Percentiles rank a stretch among this genome's conserved stretches.
Evolutionary conservation across 768 basidiomycete species (phyloP).

Genomic region (Hemileccinum rubropunctum): DNA sequence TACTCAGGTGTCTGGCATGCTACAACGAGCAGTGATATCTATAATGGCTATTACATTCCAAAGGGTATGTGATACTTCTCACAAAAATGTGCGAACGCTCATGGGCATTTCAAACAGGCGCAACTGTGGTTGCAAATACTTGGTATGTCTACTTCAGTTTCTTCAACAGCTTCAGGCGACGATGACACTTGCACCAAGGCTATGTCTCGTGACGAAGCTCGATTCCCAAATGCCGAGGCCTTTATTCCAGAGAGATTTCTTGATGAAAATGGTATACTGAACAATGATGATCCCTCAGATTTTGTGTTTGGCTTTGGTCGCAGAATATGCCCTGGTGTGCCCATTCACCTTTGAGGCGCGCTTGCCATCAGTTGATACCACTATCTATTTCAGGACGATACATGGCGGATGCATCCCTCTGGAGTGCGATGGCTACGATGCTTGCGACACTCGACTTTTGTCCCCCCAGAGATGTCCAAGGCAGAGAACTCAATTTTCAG

Average conservation of each 20-base stretch:
- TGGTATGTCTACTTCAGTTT: constrained; percentile 3
- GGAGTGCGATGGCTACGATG: constrained; percentile 8
- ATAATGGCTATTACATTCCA: constrained; percentile 31
- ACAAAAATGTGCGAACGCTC: background rate
- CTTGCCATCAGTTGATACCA: background rate
- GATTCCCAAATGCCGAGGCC: constrained; percentile 9
- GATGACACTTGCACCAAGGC: background rate
- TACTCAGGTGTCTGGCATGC: background rate
- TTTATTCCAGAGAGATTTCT: constrained; percentile 12
- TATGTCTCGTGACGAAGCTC: constrained; percentile 9
- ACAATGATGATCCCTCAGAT: background rate
- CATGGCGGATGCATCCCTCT: constrained; percentile 7
- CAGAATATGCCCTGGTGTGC: constrained; percentile 3
- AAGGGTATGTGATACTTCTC: constrained; percentile 7
- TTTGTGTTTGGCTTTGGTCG: constrained; percentile 16
- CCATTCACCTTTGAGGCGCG: background rate
- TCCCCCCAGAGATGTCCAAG: background rate
- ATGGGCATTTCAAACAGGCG: constrained; percentile 1
- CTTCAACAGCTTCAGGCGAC: too few relatives aligned
- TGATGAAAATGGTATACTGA: constrained; percentile 4
- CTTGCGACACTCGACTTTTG: constrained; percentile 12
- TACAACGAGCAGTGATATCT: constrained; percentile 28
- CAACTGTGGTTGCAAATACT: constrained; percentile 11
- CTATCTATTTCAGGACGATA: background rate
- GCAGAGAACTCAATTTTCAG: background rate